These are phyloP conservation scores for Psilocybe subaeruginosa DNA, from an alignment of 768 basidiomycete genomes.

Conservation along the genomic window DNA sequence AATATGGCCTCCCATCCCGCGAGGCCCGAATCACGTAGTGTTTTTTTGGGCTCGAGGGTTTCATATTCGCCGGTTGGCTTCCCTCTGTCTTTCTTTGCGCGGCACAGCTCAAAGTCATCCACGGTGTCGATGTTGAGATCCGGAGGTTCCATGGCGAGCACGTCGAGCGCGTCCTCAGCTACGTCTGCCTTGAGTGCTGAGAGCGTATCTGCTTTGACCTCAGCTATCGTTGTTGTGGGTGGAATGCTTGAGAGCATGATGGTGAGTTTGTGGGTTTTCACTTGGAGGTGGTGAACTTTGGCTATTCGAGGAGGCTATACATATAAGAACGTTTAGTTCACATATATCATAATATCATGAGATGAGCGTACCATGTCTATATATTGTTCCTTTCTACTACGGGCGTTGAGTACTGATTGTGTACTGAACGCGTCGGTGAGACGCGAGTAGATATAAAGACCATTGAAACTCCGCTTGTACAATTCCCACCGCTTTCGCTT, in stretches of 20 bases:
- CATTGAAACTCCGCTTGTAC: slow-evolving; percentile 7
- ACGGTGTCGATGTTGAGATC: slow-evolving; percentile 23
- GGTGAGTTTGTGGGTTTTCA: slow-evolving; percentile 76
- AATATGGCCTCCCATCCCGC: slow-evolving; percentile 71
- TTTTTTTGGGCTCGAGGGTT: slow-evolving; percentile 44
- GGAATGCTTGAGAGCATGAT: slow-evolving; percentile 56
- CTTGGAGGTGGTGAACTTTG: slow-evolving; percentile 67
- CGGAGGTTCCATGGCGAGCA: slow-evolving; percentile 27
- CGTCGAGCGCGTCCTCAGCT: slow-evolving; percentile 31
- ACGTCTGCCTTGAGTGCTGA: slow-evolving; percentile 61
- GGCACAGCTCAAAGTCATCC: slow-evolving; percentile 69
- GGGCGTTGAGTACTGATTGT: not conserved
- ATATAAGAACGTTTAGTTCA: not conserved
- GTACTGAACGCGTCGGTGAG: not conserved
- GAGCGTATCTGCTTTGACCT: slow-evolving; percentile 66
- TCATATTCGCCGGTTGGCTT: slow-evolving; percentile 56
- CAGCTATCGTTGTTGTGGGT: slow-evolving; percentile 55
- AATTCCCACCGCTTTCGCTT: slow-evolving; percentile 18
- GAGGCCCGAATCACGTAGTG: slow-evolving; percentile 52
- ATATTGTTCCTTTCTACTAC: not conserved
- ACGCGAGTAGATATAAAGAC: not conserved
- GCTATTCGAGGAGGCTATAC: slow-evolving; percentile 53
- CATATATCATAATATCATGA: not conserved
- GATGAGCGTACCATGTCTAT: slow-evolving; percentile 7
- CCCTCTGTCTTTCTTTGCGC: slow-evolving; percentile 53